phyloP scores from a whole-genome alignment of 1,284 basidiomycete genomes.

The Cystobasidium pallidum region DNA sequence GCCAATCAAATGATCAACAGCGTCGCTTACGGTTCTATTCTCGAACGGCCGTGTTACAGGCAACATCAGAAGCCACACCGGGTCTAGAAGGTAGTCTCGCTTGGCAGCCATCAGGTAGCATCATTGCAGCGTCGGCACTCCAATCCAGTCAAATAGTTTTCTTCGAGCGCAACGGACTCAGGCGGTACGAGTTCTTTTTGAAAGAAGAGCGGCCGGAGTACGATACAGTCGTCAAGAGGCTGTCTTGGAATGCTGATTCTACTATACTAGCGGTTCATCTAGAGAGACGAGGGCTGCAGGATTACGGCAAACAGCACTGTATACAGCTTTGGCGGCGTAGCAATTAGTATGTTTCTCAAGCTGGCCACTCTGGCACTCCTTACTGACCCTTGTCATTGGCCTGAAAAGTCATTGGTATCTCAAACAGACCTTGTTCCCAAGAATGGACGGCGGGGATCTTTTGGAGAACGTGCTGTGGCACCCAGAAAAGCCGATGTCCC shows the following conservation, averaged over 20 bases:
- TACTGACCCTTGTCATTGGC: neutral
- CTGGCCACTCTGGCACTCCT: neutral
- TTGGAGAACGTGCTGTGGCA: slow-evolving; percentile 76
- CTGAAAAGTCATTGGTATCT: slow-evolving; percentile 66
- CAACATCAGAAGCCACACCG: slow-evolving; percentile 79
- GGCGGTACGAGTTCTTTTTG: slow-evolving; percentile 86
- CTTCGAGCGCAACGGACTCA: slow-evolving; percentile 90
- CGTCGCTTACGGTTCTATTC: slow-evolving; percentile 77
- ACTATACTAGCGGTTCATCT: slow-evolving; percentile 84
- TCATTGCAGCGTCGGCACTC: slow-evolving; percentile 73
- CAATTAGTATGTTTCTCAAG: slow-evolving; percentile 67
- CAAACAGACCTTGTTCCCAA: slow-evolving; percentile 77
- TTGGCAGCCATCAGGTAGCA: slow-evolving; percentile 83
- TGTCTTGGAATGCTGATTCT: slow-evolving; percentile 88
- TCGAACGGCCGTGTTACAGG: slow-evolving; percentile 74
- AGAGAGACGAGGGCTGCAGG: slow-evolving; percentile 67
- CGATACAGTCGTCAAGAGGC: slow-evolving; percentile 72
- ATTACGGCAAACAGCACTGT: slow-evolving; percentile 59
- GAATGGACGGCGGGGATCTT: slow-evolving; percentile 62
- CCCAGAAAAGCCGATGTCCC: slow-evolving; percentile 71
- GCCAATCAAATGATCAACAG: slow-evolving; percentile 61
- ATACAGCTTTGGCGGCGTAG: slow-evolving; percentile 94
- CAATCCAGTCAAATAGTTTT: slow-evolving; percentile 76
- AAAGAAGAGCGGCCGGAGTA: slow-evolving; percentile 61
- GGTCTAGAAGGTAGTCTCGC: slow-evolving; percentile 80